Percentiles rank a stretch among this genome's conserved stretches.
phyloP scores from a whole-genome alignment of 2,329 filamentous ascomycete genomes.

The Monilinia laxa region DNA sequence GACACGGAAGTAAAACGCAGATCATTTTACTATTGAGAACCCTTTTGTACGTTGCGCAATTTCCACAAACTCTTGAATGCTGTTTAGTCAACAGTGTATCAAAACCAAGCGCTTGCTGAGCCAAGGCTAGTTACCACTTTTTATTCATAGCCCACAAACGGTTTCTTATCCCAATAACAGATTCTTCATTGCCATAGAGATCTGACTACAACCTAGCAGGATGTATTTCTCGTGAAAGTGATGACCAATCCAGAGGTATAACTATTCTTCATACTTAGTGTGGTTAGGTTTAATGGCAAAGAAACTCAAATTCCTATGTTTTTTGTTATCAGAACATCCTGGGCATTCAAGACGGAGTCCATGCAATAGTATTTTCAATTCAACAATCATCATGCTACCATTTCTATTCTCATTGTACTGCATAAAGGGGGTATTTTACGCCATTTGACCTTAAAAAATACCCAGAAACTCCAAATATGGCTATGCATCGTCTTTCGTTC shows the following conservation, averaged over 20 bases:
- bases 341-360: neutral
- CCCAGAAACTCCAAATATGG: neutral
- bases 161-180: no score
- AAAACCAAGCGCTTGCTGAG: no score
- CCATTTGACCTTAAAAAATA: neutral
- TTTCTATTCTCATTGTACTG: neutral
- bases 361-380: neutral
- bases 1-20: no score
- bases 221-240: neutral
- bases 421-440: neutral
- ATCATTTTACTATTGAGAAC: no score
- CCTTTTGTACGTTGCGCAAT: no score
- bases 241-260: neutral
- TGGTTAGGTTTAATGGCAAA: no score
- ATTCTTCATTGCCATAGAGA: neutral
- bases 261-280: no score
- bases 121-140: no score
- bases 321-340: neutral
- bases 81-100: no score
- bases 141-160: no score
- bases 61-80: no score
- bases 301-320: no score
- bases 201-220: neutral
- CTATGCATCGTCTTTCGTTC: conserved; percentile 1
- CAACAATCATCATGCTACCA: neutral